A percentile compares a stretch with the other conserved stretches of the same genome.
These are phyloP conservation scores for Tephrocybe sp. DNA, from an alignment of 768 basidiomycete genomes.

Conservation along the genomic window DNA sequence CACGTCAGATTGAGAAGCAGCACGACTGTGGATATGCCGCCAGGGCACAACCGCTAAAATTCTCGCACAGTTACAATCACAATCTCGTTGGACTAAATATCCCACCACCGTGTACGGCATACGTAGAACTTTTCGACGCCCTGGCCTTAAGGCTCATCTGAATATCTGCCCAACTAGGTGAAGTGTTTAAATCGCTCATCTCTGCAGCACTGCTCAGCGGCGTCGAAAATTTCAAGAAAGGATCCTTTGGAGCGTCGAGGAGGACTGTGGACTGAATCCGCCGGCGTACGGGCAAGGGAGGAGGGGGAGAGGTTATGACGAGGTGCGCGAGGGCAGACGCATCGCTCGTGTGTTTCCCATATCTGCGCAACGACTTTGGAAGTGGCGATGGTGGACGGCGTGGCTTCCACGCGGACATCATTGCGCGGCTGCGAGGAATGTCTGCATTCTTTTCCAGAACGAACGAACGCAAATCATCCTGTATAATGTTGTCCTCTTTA, in stretches of 20 bases:
- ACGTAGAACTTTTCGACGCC: constrained; percentile 14
- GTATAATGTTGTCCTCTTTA: not conserved
- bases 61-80: too few species aligned
- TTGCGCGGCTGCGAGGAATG: not conserved
- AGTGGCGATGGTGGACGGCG: constrained; percentile 19
- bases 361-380: constrained; percentile 9
- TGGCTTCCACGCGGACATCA: constrained; percentile 12
- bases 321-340: constrained; percentile 1
- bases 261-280: constrained; percentile 1
- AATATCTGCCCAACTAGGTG: constrained; percentile 10
- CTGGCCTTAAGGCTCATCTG: constrained; percentile 15
- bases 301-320: constrained; percentile 6
- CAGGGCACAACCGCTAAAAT: too few species aligned
- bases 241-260: not conserved
- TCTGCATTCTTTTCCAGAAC: not conserved
- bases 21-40: too few species aligned
- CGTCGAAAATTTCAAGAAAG: constrained; percentile 9
- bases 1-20: too few species aligned
- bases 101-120: too few species aligned
- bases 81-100: too few species aligned
- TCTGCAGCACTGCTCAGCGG: not conserved
- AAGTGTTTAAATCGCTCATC: not conserved
- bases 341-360: constrained; percentile 7
- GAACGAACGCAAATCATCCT: constrained; percentile 2
- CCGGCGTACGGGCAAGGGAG: constrained; percentile 9